Evolutionary conservation across 2,329 filamentous ascomycete genomes (phyloP), one percentile per base, ranked within the genome.

Genomic region (Trichoderma harzianum): DNA sequence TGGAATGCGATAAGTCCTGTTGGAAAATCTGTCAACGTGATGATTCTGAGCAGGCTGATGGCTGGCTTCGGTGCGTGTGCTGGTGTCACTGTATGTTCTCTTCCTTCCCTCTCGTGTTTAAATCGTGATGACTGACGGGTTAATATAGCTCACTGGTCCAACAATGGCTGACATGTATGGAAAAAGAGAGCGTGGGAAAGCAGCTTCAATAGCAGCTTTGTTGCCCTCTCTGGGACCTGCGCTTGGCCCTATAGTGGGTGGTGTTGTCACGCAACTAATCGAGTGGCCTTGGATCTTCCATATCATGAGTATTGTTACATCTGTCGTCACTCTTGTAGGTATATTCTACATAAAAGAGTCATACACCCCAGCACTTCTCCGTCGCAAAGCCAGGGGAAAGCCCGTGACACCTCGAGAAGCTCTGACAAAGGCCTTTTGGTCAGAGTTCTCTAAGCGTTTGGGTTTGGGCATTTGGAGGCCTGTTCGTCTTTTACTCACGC

Each of bases 221-320:
- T 14, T 77, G 5, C 76, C 76, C 5, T 75, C 74, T 39, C 84
- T 93, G 0, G 91, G 90, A 0, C 91, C 90, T 0, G 90, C 90
- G 0, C 81, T 92, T 1, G 91, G 91, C 0, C 91, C 91, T 1
- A 89, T 93, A 8, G 85, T 89, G 0, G 91, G 91, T 24, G 91
- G 90, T 0, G 88, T 90, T 75, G 89, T 92, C 26, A 84, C 89
- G 0, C 81, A 92, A 75, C 83, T 86, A 73, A 86, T 88, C 3
- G 86, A 85, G 5, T 93, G 91, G 91, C 85, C 88, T 34, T 93
- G 91, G 91, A 86, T 89, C 2, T 93, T 93, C 81, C 92, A 87
- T 81, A 83, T 89, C 0, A 89, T 89, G 3, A 85, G 34, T 21
- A 47, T 47, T 5, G 39, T 51, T 51, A 28, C 39, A 1, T 43